Evolutionary conservation across 495 filamentous ascomycete genomes (phyloP).

Genomic region (Copromyces sp.): DNA sequence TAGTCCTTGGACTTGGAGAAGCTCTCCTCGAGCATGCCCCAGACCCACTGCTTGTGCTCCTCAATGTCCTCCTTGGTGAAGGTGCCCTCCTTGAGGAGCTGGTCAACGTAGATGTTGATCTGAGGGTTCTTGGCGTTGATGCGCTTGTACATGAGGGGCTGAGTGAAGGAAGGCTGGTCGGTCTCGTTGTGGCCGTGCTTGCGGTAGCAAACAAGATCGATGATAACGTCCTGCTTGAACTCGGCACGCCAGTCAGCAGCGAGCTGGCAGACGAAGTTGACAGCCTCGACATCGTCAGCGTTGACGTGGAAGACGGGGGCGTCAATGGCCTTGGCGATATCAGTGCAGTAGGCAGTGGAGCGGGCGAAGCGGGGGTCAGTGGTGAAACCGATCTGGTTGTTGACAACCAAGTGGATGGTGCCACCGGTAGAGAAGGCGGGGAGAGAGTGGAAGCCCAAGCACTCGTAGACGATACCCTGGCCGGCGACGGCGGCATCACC

Average conservation of each 20-base stretch:
- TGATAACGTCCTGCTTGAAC: conserved; percentile 94
- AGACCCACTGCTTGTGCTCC: conserved; percentile 99
- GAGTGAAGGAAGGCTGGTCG: conserved; percentile 98
- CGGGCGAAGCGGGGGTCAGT: conserved; percentile 97
- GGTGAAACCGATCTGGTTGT: conserved; percentile 99
- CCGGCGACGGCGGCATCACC: conserved; percentile 95
- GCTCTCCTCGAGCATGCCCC: conserved; percentile 96
- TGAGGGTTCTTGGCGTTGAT: conserved; percentile 70
- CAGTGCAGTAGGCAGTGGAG: conserved; percentile 96
- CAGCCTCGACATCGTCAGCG: conserved; percentile 92
- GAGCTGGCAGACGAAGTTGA: conserved; percentile 96
- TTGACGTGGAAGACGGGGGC: conserved; percentile 99
- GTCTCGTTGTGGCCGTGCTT: conserved; percentile 99
- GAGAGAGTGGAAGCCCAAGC: conserved; percentile 90
- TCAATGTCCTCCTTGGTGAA: conserved; percentile 98
- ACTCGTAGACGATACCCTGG: conserved; percentile 97
- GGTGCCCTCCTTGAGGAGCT: conserved; percentile 78
- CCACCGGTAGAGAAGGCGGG: conserved; percentile 95
- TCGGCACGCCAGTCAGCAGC: conserved; percentile 95
- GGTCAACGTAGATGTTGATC: conserved; percentile 78
- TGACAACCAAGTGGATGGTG: conserved; percentile 93
- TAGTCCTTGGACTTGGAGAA: conserved; percentile 97
- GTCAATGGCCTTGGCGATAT: conserved; percentile 97
- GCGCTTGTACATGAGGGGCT: conserved; percentile 98
- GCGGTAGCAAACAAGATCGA: conserved; percentile 97